Conservation (phyloP, 2,329 filamentous ascomycete genomes). For the Xylariaceae sp. region DNA sequence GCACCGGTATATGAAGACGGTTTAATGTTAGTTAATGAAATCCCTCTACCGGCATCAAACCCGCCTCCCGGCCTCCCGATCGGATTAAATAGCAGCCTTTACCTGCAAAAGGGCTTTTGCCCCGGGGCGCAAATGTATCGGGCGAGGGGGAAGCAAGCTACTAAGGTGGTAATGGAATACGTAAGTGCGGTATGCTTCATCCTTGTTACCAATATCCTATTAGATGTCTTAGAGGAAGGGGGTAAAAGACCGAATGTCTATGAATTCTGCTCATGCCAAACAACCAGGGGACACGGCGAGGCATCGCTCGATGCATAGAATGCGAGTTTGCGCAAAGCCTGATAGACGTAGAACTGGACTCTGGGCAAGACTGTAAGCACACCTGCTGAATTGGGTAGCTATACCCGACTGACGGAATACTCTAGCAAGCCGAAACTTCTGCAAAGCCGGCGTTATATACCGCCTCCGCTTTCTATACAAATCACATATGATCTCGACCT, state of each 20-base stretch:
- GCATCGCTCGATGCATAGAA: conserved; percentile 23
- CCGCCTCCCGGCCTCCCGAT: conserved; percentile 33
- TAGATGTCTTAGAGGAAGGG: neutral
- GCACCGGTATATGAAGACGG: conserved; percentile 23
- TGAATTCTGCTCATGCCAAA: conserved; percentile 3
- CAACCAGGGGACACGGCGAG: conserved; percentile 23
- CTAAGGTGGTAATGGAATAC: conserved; percentile 35
- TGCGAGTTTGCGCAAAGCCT: conserved; percentile 27
- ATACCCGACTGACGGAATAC: neutral
- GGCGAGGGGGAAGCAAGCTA: conserved; percentile 40
- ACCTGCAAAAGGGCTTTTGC: conserved; percentile 43
- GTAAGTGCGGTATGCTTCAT: conserved; percentile 15
- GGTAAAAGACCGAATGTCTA: neutral
- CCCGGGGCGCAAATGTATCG: conserved; percentile 43
- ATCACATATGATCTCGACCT: conserved; percentile 41
- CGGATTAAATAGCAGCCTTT: conserved; percentile 41
- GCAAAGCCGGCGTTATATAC: conserved; percentile 40
- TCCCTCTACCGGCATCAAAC: conserved; percentile 9
- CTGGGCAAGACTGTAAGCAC: conserved; percentile 23
- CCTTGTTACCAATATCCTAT: neutral
- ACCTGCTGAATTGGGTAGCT: neutral
- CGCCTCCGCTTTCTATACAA: conserved; percentile 48
- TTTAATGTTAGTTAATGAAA: conserved; percentile 27
- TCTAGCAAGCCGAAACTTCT: conserved; percentile 40
- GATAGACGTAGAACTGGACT: conserved; percentile 25